These are phyloP conservation scores for Hebeloma cylindrosporum DNA, from an alignment of 768 basidiomycete species.

Conservation along the genomic window DNA sequence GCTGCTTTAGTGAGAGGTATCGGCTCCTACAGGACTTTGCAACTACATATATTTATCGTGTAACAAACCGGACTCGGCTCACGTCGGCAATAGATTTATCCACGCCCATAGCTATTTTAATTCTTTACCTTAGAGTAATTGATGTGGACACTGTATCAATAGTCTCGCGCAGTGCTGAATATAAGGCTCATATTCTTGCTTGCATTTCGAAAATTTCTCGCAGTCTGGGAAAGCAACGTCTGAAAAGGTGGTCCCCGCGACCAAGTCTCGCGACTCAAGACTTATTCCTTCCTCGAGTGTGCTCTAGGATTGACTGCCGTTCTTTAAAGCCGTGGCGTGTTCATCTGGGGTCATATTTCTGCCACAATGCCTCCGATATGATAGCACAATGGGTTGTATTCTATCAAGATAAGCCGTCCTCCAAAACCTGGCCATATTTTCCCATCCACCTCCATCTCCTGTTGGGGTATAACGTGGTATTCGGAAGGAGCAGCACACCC, in stretches of 20 bases:
- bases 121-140: slow-evolving; percentile 26
- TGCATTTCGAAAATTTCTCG: neutral
- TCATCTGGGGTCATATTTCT: slow-evolving; percentile 19
- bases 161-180: slow-evolving; percentile 27
- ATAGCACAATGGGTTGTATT: slow-evolving; percentile 19
- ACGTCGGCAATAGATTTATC: slow-evolving; percentile 27
- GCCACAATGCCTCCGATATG: slow-evolving; percentile 21
- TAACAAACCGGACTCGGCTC: slow-evolving; percentile 21
- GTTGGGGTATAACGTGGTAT: slow-evolving; percentile 63
- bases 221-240: slow-evolving; percentile 4
- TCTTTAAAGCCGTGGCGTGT: too few species aligned
- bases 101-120: slow-evolving; percentile 13
- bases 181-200: slow-evolving; percentile 13
- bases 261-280: too few species aligned
- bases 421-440: slow-evolving; percentile 63
- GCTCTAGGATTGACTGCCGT: too few species aligned
- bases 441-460: slow-evolving; percentile 89
- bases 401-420: slow-evolving; percentile 34
- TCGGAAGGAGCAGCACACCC: slow-evolving; percentile 69
- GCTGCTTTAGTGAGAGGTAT: slow-evolving; percentile 24
- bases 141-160: slow-evolving; percentile 33
- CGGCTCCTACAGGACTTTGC: slow-evolving; percentile 12
- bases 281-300: too few species aligned
- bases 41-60: slow-evolving; percentile 22
- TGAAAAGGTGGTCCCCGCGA: too few species aligned